A percentile compares a stretch with the other conserved stretches of the same genome.
These are phyloP conservation scores for Malassezia psittaci DNA, from an alignment of 1,284 basidiomycete species.

Conservation along the genomic window DNA sequence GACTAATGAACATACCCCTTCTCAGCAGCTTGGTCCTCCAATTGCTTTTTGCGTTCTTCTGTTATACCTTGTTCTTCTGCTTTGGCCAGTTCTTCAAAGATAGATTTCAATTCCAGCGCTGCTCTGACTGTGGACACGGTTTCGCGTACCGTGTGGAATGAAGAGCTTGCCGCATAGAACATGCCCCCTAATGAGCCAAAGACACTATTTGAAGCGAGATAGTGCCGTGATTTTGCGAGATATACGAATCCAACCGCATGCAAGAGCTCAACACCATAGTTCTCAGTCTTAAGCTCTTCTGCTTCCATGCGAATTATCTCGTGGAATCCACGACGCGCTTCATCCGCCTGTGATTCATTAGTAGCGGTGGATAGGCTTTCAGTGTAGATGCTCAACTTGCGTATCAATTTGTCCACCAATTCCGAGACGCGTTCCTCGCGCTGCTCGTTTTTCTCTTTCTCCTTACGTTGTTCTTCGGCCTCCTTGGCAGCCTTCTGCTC, in stretches of 20 bases:
- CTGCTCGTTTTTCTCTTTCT: slow-evolving; percentile 70
- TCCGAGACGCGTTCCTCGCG: slow-evolving; percentile 69
- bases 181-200: slow-evolving; percentile 32
- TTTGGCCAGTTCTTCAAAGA: slow-evolving; percentile 74
- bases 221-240: slow-evolving; percentile 49
- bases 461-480: slow-evolving; percentile 56
- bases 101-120: slow-evolving; percentile 60
- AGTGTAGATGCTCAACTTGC: slow-evolving; percentile 82
- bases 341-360: slow-evolving; percentile 58
- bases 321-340: slow-evolving; percentile 34
- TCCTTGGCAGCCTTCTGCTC: slow-evolving; percentile 72
- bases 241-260: slow-evolving; percentile 88
- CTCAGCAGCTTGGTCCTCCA: slow-evolving; percentile 93
- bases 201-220: slow-evolving; percentile 35
- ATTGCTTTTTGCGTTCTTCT: slow-evolving; percentile 72
- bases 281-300: slow-evolving; percentile 60
- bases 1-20: slow-evolving; percentile 51
- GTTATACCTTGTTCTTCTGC: slow-evolving; percentile 72
- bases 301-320: slow-evolving; percentile 44
- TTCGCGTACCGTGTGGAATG: slow-evolving; percentile 40
- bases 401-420: slow-evolving; percentile 70
- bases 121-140: slow-evolving; percentile 42
- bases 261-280: slow-evolving; percentile 82
- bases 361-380: slow-evolving; percentile 68
- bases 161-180: slow-evolving; percentile 31